Percentiles rank a stretch among this genome's conserved stretches.
These are phyloP conservation scores for Pseudofabraea citricarpa DNA, from an alignment of 2,329 filamentous ascomycete species.

Conservation along the genomic window DNA sequence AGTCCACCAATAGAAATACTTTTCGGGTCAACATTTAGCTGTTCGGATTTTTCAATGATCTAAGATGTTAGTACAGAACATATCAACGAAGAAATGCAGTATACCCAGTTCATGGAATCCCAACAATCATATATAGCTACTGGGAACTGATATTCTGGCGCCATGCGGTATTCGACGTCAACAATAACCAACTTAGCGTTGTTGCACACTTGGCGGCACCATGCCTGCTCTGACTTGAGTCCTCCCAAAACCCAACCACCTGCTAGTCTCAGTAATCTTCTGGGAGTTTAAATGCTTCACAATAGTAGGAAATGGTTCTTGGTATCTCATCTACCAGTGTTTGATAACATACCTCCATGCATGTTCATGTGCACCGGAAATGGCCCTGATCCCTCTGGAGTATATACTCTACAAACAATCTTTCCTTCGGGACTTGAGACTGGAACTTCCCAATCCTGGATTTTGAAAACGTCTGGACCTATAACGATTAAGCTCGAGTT, in stretches of 20 bases:
- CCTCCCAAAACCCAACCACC: constrained; percentile 24
- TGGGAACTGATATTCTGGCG: constrained; percentile 56
- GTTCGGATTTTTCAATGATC: constrained; percentile 3
- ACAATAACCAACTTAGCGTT: constrained; percentile 41
- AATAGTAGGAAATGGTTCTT: background rate
- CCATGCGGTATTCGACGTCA: constrained; percentile 58
- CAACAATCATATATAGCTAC: constrained; percentile 53
- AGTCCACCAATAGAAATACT: constrained; percentile 21
- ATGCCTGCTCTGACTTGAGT: constrained; percentile 21
- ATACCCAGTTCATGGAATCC: constrained; percentile 27
- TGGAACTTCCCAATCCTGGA: constrained; percentile 17
- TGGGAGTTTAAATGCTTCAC: too few relatives aligned
- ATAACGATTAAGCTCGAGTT: background rate
- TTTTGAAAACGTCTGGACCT: constrained; percentile 15
- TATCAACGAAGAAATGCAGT: constrained; percentile 6
- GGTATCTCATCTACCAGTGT: background rate
- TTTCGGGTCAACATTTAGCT: constrained; percentile 5
- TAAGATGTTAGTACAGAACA: background rate
- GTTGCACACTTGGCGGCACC: constrained; percentile 25
- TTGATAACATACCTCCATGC: constrained; percentile 19
- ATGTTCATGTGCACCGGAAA: constrained; percentile 24
- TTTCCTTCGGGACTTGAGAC: constrained; percentile 21
- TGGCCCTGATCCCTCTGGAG: constrained; percentile 21
- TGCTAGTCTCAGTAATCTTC: background rate
- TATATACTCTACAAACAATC: constrained; percentile 22